Conservation (phyloP, 108 stramenopile genomes). For the Schizochytrium sp. region DNA sequence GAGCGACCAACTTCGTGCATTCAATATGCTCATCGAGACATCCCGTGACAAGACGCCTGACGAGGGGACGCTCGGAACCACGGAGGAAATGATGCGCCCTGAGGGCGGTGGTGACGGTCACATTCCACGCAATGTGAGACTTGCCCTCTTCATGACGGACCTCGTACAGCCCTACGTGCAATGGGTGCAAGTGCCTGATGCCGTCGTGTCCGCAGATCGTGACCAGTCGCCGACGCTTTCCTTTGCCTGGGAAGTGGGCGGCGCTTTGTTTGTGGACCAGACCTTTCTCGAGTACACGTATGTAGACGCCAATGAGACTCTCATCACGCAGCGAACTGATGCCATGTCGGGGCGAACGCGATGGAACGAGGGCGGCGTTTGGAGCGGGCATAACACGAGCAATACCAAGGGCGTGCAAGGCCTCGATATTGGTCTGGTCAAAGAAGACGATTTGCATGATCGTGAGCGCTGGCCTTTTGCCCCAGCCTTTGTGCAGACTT, state of each 20-base stretch:
- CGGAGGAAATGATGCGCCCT: slow-evolving; percentile 42
- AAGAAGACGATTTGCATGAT: neutral
- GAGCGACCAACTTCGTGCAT: slow-evolving; percentile 32
- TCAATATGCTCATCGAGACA: slow-evolving; percentile 22
- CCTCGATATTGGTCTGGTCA: neutral
- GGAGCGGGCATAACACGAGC: neutral
- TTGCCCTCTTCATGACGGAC: slow-evolving; percentile 69
- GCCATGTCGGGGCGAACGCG: neutral
- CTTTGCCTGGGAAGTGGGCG: neutral
- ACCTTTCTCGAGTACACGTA: neutral
- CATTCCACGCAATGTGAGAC: slow-evolving; percentile 72
- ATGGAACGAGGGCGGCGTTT: neutral
- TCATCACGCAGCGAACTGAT: neutral
- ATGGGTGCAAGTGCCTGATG: neutral
- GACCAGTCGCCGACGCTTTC: slow-evolving; percentile 20
- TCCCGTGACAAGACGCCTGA: slow-evolving; percentile 27
- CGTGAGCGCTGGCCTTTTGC: slow-evolving; percentile 30
- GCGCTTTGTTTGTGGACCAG: neutral
- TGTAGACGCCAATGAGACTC: neutral
- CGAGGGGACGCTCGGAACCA: slow-evolving; percentile 50
- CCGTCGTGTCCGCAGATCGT: neutral
- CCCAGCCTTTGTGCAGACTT: neutral
- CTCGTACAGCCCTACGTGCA: slow-evolving; percentile 77
- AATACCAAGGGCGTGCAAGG: neutral
- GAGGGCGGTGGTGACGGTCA: slow-evolving; percentile 59